phyloP scores from a whole-genome alignment of 2,329 filamentous ascomycete genomes.

The Cryphonectria carpinicola region DNA sequence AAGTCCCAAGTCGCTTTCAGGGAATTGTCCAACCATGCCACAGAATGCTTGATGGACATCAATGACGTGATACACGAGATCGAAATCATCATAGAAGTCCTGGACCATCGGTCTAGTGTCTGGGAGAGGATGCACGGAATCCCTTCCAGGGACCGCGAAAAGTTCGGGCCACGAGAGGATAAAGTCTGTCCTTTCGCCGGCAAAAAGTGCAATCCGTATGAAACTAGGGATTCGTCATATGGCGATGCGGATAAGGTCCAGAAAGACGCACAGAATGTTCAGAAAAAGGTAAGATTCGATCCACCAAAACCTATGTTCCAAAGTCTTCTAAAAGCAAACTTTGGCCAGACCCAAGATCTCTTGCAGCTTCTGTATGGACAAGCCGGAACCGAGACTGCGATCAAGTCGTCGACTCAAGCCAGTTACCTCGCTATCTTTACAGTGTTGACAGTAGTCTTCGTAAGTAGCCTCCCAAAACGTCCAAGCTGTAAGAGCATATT shows the following conservation, averaged over 20 bases:
- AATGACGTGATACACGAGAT: neutral
- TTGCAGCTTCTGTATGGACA: slow-evolving; percentile 12
- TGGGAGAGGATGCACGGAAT: neutral
- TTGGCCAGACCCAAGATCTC: neutral
- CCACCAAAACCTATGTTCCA: neutral
- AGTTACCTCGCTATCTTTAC: slow-evolving; percentile 9
- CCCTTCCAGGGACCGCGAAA: neutral
- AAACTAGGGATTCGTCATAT: neutral
- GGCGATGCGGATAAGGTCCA: neutral
- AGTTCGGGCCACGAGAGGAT: neutral
- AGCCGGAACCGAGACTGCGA: slow-evolving; percentile 7
- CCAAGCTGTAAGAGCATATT: neutral
- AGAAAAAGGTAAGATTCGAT: neutral
- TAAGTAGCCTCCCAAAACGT: neutral
- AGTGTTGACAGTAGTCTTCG: slow-evolving; percentile 7
- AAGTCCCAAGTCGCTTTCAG: neutral
- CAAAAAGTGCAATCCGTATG: too few relatives aligned
- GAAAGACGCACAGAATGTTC: neutral
- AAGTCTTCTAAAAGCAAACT: neutral
- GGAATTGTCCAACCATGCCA: neutral
- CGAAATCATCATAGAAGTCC: neutral
- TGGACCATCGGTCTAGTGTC: neutral
- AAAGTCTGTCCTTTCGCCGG: too few relatives aligned
- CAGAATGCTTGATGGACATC: neutral
- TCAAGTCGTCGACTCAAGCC: slow-evolving; percentile 14